These are phyloP conservation scores for Talaromyces sp. DNA, from an alignment of 2,329 filamentous ascomycete species.

Conservation along the genomic window DNA sequence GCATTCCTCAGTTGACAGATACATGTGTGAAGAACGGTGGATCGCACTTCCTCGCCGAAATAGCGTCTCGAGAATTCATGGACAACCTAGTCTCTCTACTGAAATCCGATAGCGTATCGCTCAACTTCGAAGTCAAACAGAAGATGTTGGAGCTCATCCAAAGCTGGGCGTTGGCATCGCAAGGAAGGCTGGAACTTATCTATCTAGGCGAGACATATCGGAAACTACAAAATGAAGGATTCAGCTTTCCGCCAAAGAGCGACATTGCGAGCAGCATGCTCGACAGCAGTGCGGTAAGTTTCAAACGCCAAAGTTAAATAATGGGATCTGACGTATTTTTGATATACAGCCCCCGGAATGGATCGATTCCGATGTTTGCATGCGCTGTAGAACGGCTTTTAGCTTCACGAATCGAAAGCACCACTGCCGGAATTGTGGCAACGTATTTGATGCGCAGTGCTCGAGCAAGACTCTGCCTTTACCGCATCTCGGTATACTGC, in stretches of 20 bases:
- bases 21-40: conserved; percentile 99
- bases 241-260: conserved; percentile 80
- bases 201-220: conserved; percentile 90
- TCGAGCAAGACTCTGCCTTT: conserved; percentile 84
- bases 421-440: conserved; percentile 96
- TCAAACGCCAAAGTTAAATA: neutral
- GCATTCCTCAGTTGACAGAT: conserved; percentile 69
- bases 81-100: conserved; percentile 91
- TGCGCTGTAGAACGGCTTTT: conserved; percentile 92
- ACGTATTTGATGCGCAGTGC: conserved; percentile 94
- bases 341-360: conserved; percentile 78
- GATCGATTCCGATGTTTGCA: conserved; percentile 96
- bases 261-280: conserved; percentile 95
- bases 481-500: conserved; percentile 86
- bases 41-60: conserved; percentile 88
- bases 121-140: conserved; percentile 79
- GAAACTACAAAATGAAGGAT: conserved; percentile 77
- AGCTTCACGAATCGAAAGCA: conserved; percentile 98
- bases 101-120: conserved; percentile 69
- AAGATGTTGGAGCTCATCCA: conserved; percentile 95
- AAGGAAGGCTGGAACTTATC: conserved; percentile 74
- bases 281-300: conserved; percentile 84
- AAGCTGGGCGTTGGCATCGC: conserved; percentile 84
- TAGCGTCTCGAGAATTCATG: conserved; percentile 96
- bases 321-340: neutral